These are phyloP conservation scores for Sindora glabra DNA, from an alignment of 306 rosid species.

Conservation along the genomic window DNA sequence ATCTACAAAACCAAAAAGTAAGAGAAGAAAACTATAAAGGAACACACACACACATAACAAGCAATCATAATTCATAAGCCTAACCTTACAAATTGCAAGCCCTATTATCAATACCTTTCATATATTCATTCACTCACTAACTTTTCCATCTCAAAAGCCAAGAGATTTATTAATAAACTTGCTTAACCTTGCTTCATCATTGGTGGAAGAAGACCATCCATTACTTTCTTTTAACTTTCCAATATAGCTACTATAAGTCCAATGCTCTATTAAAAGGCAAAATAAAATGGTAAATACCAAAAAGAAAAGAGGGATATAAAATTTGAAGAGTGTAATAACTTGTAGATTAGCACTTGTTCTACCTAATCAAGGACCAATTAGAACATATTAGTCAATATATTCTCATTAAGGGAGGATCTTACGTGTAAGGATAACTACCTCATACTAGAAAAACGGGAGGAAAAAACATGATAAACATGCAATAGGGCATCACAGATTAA, in stretches of 20 bases:
- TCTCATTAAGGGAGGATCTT: no score
- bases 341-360: not conserved
- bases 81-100: not conserved
- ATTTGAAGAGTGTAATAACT: not conserved
- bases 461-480: no score
- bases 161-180: slow-evolving; percentile 53
- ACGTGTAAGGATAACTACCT: no score
- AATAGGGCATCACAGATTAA: not conserved
- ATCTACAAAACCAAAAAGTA: slow-evolving; percentile 1
- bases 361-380: no score
- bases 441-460: no score
- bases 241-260: slow-evolving; percentile 63
- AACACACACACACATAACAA: not conserved
- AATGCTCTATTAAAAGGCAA: slow-evolving; percentile 45
- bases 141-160: slow-evolving; percentile 57
- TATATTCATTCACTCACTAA: slow-evolving; percentile 47
- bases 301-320: not conserved
- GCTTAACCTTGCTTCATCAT: slow-evolving; percentile 75
- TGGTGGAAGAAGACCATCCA: slow-evolving; percentile 51
- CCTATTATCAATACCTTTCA: slow-evolving; percentile 59
- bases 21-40: not conserved
- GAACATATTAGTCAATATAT: no score
- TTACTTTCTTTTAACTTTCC: slow-evolving; percentile 53
- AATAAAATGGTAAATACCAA: slow-evolving; percentile 13
- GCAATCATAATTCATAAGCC: not conserved